Conservation (phyloP, 805 yeast genomes). For the Maudiozyma serrabonitensis region DNA sequence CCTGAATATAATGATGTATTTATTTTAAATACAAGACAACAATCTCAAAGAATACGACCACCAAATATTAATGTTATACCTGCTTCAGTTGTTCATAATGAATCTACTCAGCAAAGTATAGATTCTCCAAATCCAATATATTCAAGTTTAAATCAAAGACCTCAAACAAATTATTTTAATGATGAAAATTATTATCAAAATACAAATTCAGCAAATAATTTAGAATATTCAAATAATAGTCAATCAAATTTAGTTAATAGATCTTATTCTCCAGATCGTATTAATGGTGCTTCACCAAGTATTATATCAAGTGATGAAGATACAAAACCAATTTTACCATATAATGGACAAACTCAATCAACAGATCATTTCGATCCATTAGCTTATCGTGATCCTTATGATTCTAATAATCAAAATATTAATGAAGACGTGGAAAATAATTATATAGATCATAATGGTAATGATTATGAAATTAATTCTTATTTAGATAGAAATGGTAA, state of each 20-base stretch:
- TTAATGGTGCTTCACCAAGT: slow-evolving; percentile 4
- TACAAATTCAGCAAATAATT: slow-evolving; percentile 5
- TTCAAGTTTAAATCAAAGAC: slow-evolving; percentile 2
- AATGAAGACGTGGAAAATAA: slow-evolving; percentile 17
- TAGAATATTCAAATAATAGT: not conserved
- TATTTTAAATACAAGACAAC: slow-evolving; percentile 4
- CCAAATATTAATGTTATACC: slow-evolving; percentile 24
- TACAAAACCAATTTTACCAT: slow-evolving; percentile 19
- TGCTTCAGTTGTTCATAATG: slow-evolving; percentile 11
- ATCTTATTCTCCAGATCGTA: not conserved
- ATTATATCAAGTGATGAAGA: slow-evolving; percentile 8
- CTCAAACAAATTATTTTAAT: slow-evolving; percentile 12
- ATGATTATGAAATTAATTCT: slow-evolving; percentile 29
- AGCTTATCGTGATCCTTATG: slow-evolving; percentile 1
- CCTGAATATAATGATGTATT: slow-evolving; percentile 19
- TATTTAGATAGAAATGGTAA: slow-evolving; percentile 27
- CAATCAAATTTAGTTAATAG: not conserved
- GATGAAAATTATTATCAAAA: slow-evolving; percentile 19
- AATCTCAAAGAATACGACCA: slow-evolving; percentile 6
- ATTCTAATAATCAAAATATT: not conserved
- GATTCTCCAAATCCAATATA: slow-evolving; percentile 3
- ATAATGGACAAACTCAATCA: not conserved
- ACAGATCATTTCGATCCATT: not conserved
- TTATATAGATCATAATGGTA: slow-evolving; percentile 27
- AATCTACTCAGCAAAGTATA: slow-evolving; percentile 11